Base-by-base conservation (phyloP, 1,284 basidiomycete genomes). In the Earliella scabrosa region DNA sequence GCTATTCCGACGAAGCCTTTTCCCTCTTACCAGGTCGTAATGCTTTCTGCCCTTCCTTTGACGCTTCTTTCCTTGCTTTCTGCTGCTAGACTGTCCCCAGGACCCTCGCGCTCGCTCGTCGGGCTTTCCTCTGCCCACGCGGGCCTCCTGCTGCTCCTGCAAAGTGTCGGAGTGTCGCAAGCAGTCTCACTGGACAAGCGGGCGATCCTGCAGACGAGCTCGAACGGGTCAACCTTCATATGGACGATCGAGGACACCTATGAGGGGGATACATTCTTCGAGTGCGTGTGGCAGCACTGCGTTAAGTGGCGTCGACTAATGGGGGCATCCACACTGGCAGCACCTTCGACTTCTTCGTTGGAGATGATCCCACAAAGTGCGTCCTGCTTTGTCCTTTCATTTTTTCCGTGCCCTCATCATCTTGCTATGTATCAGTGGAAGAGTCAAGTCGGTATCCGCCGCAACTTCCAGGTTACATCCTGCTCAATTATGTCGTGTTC, bases 311-410 rank as follows among this genome's bases (percentile, higher is more conserved):
- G 29, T 44, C 14, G 13, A 56, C 50, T 50, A 24, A 55, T 38
- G n/a, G 36, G 46, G 35, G n/a, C n/a, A n/a, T n/a, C n/a, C n/a
- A n/a, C n/a, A n/a, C n/a, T n/a, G n/a, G 18, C 64, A 88, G 87
- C 52, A 73, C 74, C 27, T 89, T 82, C 60, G 63, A 72, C 31
- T 90, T 89, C 69, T 90, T 80, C 66, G 82, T 74, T 7, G 81
- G 74, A 27, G 18, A 63, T 4, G 88, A 90, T 71, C 88, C 88
- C 39, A 90, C 88, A 29, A 76, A 86, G 86, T 86, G 66, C 57
- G 81, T 73, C 36, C n/a, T n/a, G n/a, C n/a, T 38, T 24, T 16
- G 9, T 29, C 8, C 43, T 52, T 24, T 56, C 32, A 23, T 4
- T 16, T 21, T 21, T 16, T 11, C 27, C 40, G 45, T 44, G 18